These are phyloP conservation scores for Chlorella sp. DNA, from an alignment of 139 green algal genomes.

Conservation along the genomic window DNA sequence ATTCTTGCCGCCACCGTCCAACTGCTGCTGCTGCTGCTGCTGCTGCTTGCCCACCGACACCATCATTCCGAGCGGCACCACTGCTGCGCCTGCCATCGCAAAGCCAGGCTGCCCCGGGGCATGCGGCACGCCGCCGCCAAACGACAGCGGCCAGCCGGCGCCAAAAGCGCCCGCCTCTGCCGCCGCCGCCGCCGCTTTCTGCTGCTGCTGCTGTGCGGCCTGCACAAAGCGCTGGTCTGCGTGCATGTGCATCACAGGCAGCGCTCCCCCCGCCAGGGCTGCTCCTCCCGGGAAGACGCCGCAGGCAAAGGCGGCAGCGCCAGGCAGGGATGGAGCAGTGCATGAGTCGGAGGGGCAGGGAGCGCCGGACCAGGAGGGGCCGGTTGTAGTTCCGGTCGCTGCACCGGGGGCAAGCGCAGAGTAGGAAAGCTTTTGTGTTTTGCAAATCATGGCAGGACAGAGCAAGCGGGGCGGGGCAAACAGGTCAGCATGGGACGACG, in stretches of 20 bases:
- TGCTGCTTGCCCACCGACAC: background rate
- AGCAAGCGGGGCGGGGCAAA: background rate
- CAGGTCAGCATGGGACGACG: background rate
- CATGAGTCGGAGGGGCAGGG: conserved; percentile 10
- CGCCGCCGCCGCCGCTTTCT: background rate
- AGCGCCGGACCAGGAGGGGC: background rate
- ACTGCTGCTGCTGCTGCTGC: background rate
- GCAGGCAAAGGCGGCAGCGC: background rate
- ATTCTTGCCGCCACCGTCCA: background rate
- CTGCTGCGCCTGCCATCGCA: background rate
- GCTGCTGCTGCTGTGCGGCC: background rate
- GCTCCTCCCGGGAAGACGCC: background rate
- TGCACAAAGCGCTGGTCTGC: background rate
- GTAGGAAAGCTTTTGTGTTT: too few species aligned
- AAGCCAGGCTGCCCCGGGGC: background rate
- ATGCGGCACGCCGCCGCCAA: background rate
- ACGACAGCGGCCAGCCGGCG: background rate
- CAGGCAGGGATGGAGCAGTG: background rate
- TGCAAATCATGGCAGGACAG: background rate
- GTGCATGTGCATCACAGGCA: background rate
- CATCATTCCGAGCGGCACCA: background rate
- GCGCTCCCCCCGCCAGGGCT: background rate
- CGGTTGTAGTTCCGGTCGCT: background rate
- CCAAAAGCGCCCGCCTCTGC: background rate
- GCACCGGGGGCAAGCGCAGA: background rate